phyloP scores from a whole-genome alignment of 345 rosid genomes.

The Moricandia arvensis region DNA sequence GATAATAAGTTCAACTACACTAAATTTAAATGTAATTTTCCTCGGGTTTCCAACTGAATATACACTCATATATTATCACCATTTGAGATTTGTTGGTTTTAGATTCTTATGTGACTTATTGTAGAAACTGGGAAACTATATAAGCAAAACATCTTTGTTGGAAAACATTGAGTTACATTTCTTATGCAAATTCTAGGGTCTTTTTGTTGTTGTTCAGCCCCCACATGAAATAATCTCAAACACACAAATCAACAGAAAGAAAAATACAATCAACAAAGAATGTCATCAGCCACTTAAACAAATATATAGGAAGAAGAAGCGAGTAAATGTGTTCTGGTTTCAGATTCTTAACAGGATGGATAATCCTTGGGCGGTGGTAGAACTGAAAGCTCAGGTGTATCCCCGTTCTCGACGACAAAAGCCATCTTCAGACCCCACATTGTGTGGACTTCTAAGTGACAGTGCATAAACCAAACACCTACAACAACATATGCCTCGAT shows the following conservation, averaged over 20 bases:
- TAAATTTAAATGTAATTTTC: no score
- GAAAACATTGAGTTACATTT: slow-evolving; percentile 20
- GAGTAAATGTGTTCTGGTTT: neutral
- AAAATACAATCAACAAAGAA: slow-evolving; percentile 28
- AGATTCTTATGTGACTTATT: neutral
- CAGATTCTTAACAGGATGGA: slow-evolving; percentile 42
- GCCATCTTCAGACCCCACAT: slow-evolving; percentile 67
- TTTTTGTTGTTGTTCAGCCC: slow-evolving; percentile 23
- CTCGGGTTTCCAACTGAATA: neutral
- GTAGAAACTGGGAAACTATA: neutral
- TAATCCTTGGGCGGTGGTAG: slow-evolving; percentile 53
- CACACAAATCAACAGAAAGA: neutral
- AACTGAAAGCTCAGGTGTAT: slow-evolving; percentile 41
- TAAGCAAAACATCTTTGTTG: slow-evolving; percentile 7
- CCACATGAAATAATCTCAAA: slow-evolving; percentile 36
- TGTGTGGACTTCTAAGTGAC: slow-evolving; percentile 62
- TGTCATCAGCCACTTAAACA: slow-evolving; percentile 27
- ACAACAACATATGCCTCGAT: slow-evolving; percentile 11
- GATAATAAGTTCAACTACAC: no score
- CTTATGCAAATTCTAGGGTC: slow-evolving; percentile 20
- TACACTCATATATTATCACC: neutral
- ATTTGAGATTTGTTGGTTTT: neutral
- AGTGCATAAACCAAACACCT: slow-evolving; percentile 64
- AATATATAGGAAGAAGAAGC: slow-evolving; percentile 14
- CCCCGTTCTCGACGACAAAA: slow-evolving; percentile 53